A percentile compares a stretch with the other conserved stretches of the same genome.
These are phyloP conservation scores for Peronospora tabacina DNA, from an alignment of 352 stramenopile species.

Conservation along the genomic window DNA sequence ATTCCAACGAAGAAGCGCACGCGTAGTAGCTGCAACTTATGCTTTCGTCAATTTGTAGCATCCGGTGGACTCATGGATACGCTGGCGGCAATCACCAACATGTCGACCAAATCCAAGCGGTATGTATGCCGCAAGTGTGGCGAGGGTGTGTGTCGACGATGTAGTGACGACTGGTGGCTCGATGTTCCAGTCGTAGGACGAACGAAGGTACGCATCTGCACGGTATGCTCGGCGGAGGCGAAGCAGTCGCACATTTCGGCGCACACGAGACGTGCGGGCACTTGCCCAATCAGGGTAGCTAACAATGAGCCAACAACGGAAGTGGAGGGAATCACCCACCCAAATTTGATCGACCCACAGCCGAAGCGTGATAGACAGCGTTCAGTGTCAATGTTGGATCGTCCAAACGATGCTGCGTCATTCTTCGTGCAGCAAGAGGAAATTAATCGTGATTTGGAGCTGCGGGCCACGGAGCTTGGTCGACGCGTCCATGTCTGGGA, in stretches of 20 bases:
- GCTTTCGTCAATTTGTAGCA: slow-evolving; percentile 56
- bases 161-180: slow-evolving; percentile 73
- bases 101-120: slow-evolving; percentile 37
- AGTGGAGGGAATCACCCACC: slow-evolving; percentile 24
- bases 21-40: slow-evolving; percentile 56
- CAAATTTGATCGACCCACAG: slow-evolving; percentile 13
- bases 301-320: slow-evolving; percentile 14
- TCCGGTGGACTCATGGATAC: slow-evolving; percentile 23
- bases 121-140: slow-evolving; percentile 75
- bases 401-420: slow-evolving; percentile 15
- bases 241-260: slow-evolving; percentile 45
- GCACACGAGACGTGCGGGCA: slow-evolving; percentile 21
- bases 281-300: slow-evolving; percentile 8
- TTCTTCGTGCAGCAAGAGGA: slow-evolving; percentile 31
- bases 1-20: slow-evolving; percentile 31
- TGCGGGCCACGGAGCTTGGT: slow-evolving; percentile 27
- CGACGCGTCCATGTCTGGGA: slow-evolving; percentile 28
- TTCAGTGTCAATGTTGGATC: slow-evolving; percentile 24
- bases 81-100: slow-evolving; percentile 23
- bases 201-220: slow-evolving; percentile 79
- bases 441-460: slow-evolving; percentile 27
- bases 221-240: slow-evolving; percentile 66
- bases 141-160: slow-evolving; percentile 65
- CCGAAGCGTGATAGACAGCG: slow-evolving; percentile 11
- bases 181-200: slow-evolving; percentile 70